These are phyloP conservation scores for Saccharum officinarum DNA, from an alignment of 176 grass and related monocot genomes.

Conservation along the genomic window DNA sequence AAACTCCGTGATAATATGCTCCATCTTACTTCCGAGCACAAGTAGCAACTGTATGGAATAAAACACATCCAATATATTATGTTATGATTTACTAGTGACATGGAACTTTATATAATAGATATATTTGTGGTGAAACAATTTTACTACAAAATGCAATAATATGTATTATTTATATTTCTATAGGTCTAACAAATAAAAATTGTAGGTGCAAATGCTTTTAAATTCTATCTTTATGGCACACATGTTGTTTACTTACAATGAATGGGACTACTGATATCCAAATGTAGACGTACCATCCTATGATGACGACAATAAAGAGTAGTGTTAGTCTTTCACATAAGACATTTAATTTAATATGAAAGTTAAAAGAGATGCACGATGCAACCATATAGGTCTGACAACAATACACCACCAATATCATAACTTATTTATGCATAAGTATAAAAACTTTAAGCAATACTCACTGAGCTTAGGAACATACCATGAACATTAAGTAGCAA, in stretches of 20 bases:
- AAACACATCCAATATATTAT: neutral
- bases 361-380: neutral
- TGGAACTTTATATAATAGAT: neutral
- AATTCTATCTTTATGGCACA: neutral
- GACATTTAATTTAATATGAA: neutral
- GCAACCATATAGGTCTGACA: neutral
- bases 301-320: neutral
- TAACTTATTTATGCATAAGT: neutral
- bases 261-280: slow-evolving; percentile 70
- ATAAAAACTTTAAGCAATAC: neutral
- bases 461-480: slow-evolving; percentile 8
- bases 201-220: neutral
- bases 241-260: slow-evolving; percentile 60
- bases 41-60: slow-evolving; percentile 48
- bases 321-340: neutral
- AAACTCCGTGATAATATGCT: slow-evolving; percentile 85
- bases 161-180: neutral
- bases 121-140: neutral
- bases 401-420: neutral
- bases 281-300: slow-evolving; percentile 82
- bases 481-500: slow-evolving; percentile 81
- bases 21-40: slow-evolving; percentile 74
- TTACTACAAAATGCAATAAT: neutral
- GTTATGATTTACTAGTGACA: neutral
- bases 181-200: neutral